phyloP scores from a whole-genome alignment of 306 rosid genomes.

The Spatholobus suberectus region DNA sequence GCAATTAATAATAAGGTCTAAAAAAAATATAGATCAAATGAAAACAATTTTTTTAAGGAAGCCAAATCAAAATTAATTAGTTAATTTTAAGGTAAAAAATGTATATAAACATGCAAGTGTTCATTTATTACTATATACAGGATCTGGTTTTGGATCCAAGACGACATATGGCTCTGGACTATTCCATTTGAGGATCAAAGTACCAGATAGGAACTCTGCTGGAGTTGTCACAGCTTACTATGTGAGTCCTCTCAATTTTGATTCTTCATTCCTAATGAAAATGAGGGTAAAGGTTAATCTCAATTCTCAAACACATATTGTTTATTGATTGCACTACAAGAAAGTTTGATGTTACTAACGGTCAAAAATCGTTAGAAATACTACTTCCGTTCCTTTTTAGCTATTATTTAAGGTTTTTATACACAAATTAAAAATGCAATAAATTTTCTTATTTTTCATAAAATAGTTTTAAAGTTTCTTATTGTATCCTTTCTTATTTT shows the following conservation, averaged over 20 bases:
- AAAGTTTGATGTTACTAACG: background rate
- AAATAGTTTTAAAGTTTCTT: no score
- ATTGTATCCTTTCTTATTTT: no score
- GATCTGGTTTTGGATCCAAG: conserved; percentile 65
- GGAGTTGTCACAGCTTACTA: conserved; percentile 64
- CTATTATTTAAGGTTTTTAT: no score
- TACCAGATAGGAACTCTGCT: conserved; percentile 57
- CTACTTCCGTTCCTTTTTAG: no score
- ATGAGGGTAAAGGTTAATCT: background rate
- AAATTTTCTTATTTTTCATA: no score
- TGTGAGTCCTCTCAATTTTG: conserved; percentile 32
- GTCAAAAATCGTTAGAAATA: no score
- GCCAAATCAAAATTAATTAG: background rate
- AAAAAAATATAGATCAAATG: no score
- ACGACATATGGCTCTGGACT: conserved; percentile 58
- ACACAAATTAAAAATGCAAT: no score
- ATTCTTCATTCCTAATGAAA: background rate
- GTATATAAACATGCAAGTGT: background rate
- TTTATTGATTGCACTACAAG: background rate
- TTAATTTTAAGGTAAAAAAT: background rate
- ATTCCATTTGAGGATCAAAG: conserved; percentile 54
- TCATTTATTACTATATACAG: conserved; percentile 21
- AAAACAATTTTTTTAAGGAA: no score
- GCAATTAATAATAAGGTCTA: no score
- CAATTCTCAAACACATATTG: background rate